A percentile compares a stretch with the other conserved stretches of the same genome.
These are phyloP conservation scores for Leishmania tarentolae DNA, from an alignment of 208 protist species.

Conservation along the genomic window DNA sequence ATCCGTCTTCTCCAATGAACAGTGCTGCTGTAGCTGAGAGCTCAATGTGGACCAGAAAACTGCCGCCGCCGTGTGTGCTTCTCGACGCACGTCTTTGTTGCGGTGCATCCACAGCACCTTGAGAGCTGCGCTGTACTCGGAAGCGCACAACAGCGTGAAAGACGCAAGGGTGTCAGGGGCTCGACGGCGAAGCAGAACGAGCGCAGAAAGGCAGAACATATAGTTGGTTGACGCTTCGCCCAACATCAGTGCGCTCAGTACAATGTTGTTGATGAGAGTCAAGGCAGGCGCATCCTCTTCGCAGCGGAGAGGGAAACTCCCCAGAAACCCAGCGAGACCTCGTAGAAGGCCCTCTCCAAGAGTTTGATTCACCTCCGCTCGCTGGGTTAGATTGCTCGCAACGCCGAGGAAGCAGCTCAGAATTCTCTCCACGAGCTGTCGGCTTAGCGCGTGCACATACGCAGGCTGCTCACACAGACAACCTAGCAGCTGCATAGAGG, in stretches of 20 bases:
- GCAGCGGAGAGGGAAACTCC: conserved; percentile 29
- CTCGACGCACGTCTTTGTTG: conserved; percentile 56
- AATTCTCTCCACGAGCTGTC: not conserved
- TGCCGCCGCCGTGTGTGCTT: conserved; percentile 36
- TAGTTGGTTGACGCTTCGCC: conserved; percentile 34
- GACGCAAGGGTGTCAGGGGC: conserved; percentile 29
- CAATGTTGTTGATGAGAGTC: conserved; percentile 43
- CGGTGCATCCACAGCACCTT: conserved; percentile 47
- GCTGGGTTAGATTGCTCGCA: conserved; percentile 19
- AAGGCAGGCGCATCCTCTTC: conserved; percentile 10
- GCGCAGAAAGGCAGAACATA: conserved; percentile 40
- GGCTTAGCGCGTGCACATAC: not conserved
- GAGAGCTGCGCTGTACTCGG: conserved; percentile 28
- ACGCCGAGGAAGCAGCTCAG: conserved; percentile 23
- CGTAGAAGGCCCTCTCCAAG: conserved; percentile 53
- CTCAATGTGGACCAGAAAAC: conserved; percentile 45
- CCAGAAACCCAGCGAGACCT: conserved; percentile 39
- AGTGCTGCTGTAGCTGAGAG: conserved; percentile 9
- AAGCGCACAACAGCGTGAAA: conserved; percentile 31
- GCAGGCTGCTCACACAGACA: conserved; percentile 5
- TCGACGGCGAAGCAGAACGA: conserved; percentile 38
- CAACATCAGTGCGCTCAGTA: conserved; percentile 37
- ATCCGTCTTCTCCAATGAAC: not conserved
- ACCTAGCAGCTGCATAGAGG: conserved; percentile 36
- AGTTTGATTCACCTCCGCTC: conserved; percentile 26